A percentile compares a stretch with the other conserved stretches of the same genome.
Conservation (phyloP, 176 grass and related monocot species). For the Dactylis glomerata region DNA sequence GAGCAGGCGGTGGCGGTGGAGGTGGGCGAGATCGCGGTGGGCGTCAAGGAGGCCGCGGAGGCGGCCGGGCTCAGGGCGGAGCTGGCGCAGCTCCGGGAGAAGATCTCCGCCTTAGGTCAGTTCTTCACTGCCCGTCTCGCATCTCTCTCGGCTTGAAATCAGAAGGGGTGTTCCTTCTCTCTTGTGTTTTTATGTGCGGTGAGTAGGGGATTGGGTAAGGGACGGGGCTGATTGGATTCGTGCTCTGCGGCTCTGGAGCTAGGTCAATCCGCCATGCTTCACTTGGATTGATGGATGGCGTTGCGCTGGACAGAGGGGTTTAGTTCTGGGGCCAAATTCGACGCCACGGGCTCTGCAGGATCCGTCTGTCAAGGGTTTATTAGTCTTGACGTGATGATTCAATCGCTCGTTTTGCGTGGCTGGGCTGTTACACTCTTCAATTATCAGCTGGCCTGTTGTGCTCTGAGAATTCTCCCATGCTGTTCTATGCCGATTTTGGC, state of each 20-base stretch:
- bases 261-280: background rate
- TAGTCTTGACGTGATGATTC: background rate
- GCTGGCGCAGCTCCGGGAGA: slow-evolving; percentile 40
- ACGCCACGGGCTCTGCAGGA: background rate
- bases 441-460: background rate
- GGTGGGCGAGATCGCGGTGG: slow-evolving; percentile 6
- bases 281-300: background rate
- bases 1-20: background rate
- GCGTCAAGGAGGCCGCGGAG: slow-evolving; percentile 18
- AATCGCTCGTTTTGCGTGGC: background rate
- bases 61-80: slow-evolving; percentile 28
- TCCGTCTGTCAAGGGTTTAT: background rate
- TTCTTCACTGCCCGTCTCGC: background rate
- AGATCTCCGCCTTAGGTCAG: slow-evolving; percentile 53
- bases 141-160: background rate
- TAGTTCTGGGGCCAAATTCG: background rate
- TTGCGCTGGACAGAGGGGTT: background rate
- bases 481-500: background rate
- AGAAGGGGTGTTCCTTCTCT: background rate
- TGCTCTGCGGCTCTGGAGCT: background rate
- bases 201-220: background rate
- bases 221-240: background rate
- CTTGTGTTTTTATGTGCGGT: background rate
- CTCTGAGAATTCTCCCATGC: background rate
- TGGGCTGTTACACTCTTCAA: background rate